Base-by-base conservation (phyloP, 495 filamentous ascomycete species). In the Bathelium albidoporum region DNA sequence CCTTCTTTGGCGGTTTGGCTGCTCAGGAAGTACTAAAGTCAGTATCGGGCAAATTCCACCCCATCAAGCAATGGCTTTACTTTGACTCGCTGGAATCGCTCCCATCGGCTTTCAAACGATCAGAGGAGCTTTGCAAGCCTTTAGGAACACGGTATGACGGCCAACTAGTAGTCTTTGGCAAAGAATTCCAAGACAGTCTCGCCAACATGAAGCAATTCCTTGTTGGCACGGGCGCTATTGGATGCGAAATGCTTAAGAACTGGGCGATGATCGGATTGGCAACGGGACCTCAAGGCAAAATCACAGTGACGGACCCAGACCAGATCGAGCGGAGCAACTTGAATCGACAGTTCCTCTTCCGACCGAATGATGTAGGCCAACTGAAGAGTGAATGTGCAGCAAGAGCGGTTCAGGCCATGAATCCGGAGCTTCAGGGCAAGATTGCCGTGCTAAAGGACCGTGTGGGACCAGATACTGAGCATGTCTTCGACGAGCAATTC, bases 171-270 rank as follows among this genome's bases (percentile, higher is more conserved):
- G 95, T 99, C 1, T 96, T 97, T 67, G 95, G 95, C 59, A 87
- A 83, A 66, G 90, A 96, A 58, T 97, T 85, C 77, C 95, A 97
- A 72, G 89, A 96, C 41, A 97, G 95, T 79, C 79, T 99, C 67
- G 80, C 87, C 60, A 95, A 97, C 70, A 74, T 89, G 44, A 93
- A 84, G 58, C 82, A 96, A 70, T 99, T 99, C 80, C 81, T 99
- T 26, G 95, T 99, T 59, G 95, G 95, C 65, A 89, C 95, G 28
- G 95, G 95, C 65, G 95, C 95, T 63, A 99, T 99, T 73, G 95
- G 95, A 34, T 99, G 95, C 71, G 95, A 99, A 72, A 99, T 97
- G 83, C 79, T 99, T 62, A 99, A 99, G 83, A 97, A 97, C 73
- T 99, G 95, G 94, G 94, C 95, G 29, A 93, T 97, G 91, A 95